Evolutionary conservation across 2,329 filamentous ascomycete species (phyloP).

Genomic region (Cladosporium sphaerospermum): DNA sequence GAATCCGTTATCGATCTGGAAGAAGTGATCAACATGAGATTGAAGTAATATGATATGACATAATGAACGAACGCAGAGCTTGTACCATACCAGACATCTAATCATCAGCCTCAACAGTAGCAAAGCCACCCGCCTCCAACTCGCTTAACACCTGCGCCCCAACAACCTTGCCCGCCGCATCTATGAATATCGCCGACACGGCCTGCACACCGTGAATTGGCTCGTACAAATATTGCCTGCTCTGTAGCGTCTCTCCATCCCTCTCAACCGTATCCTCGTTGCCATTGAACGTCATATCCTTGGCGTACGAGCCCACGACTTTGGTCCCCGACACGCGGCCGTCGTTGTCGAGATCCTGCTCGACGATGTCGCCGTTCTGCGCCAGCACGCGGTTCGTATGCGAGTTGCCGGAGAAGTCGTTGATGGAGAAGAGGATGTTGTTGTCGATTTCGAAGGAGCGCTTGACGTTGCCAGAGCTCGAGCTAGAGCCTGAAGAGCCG

Average conservation of each 20-base stretch:
- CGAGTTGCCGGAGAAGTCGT: conserved; percentile 47
- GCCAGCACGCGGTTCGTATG: conserved; percentile 51
- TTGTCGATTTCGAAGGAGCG: conserved; percentile 45
- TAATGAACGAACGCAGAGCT: no score
- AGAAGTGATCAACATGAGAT: no score
- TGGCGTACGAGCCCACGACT: conserved; percentile 53
- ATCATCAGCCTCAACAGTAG: conserved; percentile 3
- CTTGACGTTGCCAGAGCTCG: conserved; percentile 29
- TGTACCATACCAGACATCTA: background rate
- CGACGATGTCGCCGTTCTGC: conserved; percentile 58
- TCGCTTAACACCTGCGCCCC: conserved; percentile 18
- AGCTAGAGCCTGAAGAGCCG: conserved; percentile 23
- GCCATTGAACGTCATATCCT: conserved; percentile 53
- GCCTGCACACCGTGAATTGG: conserved; percentile 22
- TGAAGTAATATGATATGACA: no score
- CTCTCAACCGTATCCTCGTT: conserved; percentile 23
- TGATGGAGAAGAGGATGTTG: conserved; percentile 56
- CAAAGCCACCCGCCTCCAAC: conserved; percentile 7
- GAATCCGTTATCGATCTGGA: no score
- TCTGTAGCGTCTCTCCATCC: conserved; percentile 18
- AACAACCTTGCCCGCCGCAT: conserved; percentile 16
- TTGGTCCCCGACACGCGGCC: conserved; percentile 38
- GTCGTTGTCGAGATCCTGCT: conserved; percentile 48
- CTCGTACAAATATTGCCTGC: conserved; percentile 22
- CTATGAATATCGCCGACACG: conserved; percentile 18